A percentile compares a stretch with the other conserved stretches of the same genome.
Conservation (phyloP, 768 basidiomycete genomes). For the Tremella yokohamensis region DNA sequence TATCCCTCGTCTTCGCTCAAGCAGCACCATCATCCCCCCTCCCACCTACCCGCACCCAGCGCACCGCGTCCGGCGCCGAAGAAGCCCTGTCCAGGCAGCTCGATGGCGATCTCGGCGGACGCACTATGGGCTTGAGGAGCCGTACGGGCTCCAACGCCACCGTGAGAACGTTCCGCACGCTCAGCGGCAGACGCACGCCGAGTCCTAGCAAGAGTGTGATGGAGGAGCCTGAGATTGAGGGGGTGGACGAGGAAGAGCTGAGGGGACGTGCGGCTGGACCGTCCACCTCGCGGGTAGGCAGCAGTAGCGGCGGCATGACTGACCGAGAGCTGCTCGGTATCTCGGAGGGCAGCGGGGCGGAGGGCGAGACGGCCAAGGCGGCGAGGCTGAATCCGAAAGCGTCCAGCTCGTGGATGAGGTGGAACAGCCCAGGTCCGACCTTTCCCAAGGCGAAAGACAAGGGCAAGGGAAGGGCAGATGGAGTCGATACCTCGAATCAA, state of each 20-base stretch:
- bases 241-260: constrained; percentile 15
- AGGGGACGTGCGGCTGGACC: constrained; percentile 14
- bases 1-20: constrained; percentile 29
- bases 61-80: constrained; percentile 17
- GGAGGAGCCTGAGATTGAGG: constrained; percentile 27
- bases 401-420: constrained; percentile 40
- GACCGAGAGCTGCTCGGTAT: neutral
- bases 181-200: constrained; percentile 16
- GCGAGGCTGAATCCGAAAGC: constrained; percentile 34
- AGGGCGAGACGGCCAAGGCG: neutral
- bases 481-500: too few relatives aligned
- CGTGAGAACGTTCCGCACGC: constrained; percentile 20
- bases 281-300: constrained; percentile 5
- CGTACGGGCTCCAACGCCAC: constrained; percentile 32
- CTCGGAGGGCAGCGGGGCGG: neutral
- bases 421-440: constrained; percentile 31
- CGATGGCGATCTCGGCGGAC: constrained; percentile 37
- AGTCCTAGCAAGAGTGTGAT: constrained; percentile 16
- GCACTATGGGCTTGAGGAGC: constrained; percentile 38
- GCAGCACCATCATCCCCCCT: constrained; percentile 10
- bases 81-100: constrained; percentile 34
- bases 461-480: constrained; percentile 25
- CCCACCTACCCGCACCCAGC: neutral
- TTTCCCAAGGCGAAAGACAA: constrained; percentile 24
- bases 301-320: neutral